Percentiles rank a stretch among this genome's conserved stretches.
Conservation (phyloP, 257 asterid genomes). For the Asclepias syriaca region DNA sequence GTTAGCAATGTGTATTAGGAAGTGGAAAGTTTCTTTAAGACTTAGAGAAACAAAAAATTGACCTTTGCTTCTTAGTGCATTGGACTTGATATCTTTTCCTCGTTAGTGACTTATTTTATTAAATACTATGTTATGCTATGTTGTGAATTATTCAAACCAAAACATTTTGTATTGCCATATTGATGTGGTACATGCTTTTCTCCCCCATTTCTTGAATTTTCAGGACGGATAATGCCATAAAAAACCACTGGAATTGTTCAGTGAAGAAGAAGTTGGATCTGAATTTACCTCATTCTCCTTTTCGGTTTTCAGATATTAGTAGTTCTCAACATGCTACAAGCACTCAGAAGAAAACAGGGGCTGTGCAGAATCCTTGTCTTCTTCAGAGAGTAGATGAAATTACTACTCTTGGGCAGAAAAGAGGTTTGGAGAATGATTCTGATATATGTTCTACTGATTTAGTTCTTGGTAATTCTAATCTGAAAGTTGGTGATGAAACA, state of each 20-base stretch:
- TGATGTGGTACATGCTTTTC: constrained; percentile 4
- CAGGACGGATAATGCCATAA: constrained; percentile 80
- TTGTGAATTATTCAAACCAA: not conserved
- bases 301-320: constrained; percentile 22
- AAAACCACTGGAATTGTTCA: constrained; percentile 79
- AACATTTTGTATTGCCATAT: not conserved
- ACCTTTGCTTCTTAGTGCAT: not conserved
- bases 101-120: not conserved
- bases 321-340: constrained; percentile 17
- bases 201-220: constrained; percentile 5
- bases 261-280: constrained; percentile 49
- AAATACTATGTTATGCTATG: not conserved
- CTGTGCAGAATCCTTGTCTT: constrained; percentile 12
- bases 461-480: constrained; percentile 27
- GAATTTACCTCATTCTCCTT: constrained; percentile 33
- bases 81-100: not conserved
- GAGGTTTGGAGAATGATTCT: constrained; percentile 17
- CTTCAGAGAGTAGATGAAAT: constrained; percentile 18
- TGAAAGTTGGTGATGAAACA: constrained; percentile 23
- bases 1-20: not conserved
- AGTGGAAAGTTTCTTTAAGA: not conserved
- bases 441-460: constrained; percentile 39
- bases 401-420: constrained; percentile 16
- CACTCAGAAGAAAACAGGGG: constrained; percentile 25
- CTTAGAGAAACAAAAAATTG: not conserved